These are phyloP conservation scores for Cladosporium sp. DNA, from an alignment of 2,329 filamentous ascomycete species.

Conservation along the genomic window DNA sequence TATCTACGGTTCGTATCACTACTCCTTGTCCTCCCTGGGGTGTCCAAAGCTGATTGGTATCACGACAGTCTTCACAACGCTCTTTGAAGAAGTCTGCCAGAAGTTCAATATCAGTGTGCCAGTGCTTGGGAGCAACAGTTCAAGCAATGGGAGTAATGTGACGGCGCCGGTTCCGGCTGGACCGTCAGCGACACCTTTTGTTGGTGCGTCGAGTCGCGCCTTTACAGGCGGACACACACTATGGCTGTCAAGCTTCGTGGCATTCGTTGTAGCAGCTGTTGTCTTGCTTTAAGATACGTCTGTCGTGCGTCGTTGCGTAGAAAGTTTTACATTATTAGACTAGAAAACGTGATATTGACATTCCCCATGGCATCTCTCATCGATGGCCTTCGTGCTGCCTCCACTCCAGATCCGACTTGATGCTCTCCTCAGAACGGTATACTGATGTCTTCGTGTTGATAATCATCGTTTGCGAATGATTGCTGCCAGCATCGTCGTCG, in stretches of 20 bases:
- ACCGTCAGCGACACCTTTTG: not conserved
- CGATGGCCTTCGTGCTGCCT: too few relatives aligned
- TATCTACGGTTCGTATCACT: conserved; percentile 15
- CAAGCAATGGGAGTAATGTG: conserved; percentile 16
- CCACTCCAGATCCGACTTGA: not conserved
- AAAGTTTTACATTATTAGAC: too few relatives aligned
- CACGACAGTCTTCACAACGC: conserved; percentile 16
- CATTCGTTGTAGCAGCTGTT: not conserved
- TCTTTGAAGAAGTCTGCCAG: conserved; percentile 19
- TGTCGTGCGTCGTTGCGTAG: too few relatives aligned
- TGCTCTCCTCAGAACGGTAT: conserved; percentile 5
- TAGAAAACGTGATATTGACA: too few relatives aligned
- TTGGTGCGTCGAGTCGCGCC: not conserved
- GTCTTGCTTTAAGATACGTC: not conserved
- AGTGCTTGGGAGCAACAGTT: conserved; percentile 16
- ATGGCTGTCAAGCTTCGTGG: not conserved
- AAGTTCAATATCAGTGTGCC: conserved; percentile 21
- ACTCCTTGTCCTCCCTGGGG: not conserved
- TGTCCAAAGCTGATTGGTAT: conserved; percentile 1
- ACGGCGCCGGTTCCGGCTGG: not conserved
- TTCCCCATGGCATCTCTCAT: too few relatives aligned
- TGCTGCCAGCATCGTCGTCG: not conserved
- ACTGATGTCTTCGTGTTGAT: conserved; percentile 7
- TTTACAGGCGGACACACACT: too few relatives aligned
- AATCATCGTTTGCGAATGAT: conserved; percentile 8